Evolutionary conservation across 2,329 filamentous ascomycete genomes (phyloP).

Genomic region (Cyphellophora attinorum): DNA sequence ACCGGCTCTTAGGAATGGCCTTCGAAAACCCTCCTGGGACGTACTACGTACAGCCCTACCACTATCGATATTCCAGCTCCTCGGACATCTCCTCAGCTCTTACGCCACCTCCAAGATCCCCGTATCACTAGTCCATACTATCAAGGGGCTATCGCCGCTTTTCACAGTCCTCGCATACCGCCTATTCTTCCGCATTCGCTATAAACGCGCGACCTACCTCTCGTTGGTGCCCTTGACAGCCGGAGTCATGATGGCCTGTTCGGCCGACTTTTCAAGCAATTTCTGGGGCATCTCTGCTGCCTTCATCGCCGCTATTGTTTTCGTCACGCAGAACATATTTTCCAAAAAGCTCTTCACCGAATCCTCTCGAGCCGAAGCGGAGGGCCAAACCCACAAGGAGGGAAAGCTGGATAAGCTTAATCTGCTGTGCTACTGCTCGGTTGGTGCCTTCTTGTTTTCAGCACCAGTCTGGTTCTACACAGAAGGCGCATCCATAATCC

Average conservation of each 20-base stretch:
- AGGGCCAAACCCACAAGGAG: slow-evolving; percentile 51
- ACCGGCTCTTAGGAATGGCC: slow-evolving; percentile 73
- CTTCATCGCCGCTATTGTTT: slow-evolving; percentile 81
- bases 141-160: slow-evolving; percentile 91
- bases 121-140: slow-evolving; percentile 94
- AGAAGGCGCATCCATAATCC: slow-evolving; percentile 69
- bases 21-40: slow-evolving; percentile 69
- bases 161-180: slow-evolving; percentile 94
- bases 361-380: slow-evolving; percentile 71
- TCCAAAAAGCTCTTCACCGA: slow-evolving; percentile 98
- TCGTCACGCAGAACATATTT: slow-evolving; percentile 97
- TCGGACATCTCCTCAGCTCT: slow-evolving; percentile 85
- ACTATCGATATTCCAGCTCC: slow-evolving; percentile 83
- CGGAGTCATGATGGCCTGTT: slow-evolving; percentile 95
- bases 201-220: slow-evolving; percentile 76
- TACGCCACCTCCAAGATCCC: slow-evolving; percentile 91
- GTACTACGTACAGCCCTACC: slow-evolving; percentile 84
- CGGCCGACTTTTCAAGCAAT: slow-evolving; percentile 80
- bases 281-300: slow-evolving; percentile 84
- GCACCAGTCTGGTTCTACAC: slow-evolving; percentile 87
- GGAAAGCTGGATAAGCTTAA: slow-evolving; percentile 95
- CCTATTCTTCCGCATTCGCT: slow-evolving; percentile 76
- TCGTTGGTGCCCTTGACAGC: slow-evolving; percentile 83
- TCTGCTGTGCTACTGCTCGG: slow-evolving; percentile 91
- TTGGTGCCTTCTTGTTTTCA: slow-evolving; percentile 80